phyloP scores from a whole-genome alignment of 306 rosid genomes.

The Castanopsis chinensis region DNA sequence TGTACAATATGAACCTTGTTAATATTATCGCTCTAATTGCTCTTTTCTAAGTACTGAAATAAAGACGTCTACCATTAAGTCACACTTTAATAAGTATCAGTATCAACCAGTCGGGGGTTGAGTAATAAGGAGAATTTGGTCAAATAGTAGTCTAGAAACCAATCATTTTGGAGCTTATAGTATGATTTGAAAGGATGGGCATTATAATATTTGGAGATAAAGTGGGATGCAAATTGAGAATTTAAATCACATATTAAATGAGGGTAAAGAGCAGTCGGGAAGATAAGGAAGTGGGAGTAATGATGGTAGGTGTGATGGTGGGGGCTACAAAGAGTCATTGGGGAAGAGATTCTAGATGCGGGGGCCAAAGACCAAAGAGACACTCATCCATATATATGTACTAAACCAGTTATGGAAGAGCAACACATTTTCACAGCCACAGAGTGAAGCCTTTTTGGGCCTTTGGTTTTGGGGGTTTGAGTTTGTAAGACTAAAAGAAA shows the following conservation, averaged over 20 bases:
- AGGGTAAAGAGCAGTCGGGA: conserved; percentile 21
- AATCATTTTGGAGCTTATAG: neutral
- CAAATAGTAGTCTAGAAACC: neutral
- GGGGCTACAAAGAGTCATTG: conserved; percentile 18
- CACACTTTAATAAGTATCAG: too few species aligned
- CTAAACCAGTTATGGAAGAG: too few species aligned
- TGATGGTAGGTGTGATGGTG: conserved; percentile 41
- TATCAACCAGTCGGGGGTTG: neutral
- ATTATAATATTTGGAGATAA: neutral
- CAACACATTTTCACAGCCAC: too few species aligned
- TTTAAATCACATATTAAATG: conserved; percentile 6
- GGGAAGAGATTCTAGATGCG: conserved; percentile 26
- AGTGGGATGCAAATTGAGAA: neutral
- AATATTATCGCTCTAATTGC: accelerated
- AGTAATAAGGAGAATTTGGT: neutral
- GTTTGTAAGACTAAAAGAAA: neutral
- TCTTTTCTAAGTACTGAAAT: accelerated
- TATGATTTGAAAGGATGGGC: neutral
- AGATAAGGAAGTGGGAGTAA: conserved; percentile 32
- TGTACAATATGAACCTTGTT: accelerated
- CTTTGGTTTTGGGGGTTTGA: neutral
- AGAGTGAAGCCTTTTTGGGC: neutral
- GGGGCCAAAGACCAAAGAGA: neutral
- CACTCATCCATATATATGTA: too few species aligned
- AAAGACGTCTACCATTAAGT: too few species aligned